These are phyloP conservation scores for Gardenia jasminoides DNA, from an alignment of 257 asterid genomes.

Conservation along the genomic window DNA sequence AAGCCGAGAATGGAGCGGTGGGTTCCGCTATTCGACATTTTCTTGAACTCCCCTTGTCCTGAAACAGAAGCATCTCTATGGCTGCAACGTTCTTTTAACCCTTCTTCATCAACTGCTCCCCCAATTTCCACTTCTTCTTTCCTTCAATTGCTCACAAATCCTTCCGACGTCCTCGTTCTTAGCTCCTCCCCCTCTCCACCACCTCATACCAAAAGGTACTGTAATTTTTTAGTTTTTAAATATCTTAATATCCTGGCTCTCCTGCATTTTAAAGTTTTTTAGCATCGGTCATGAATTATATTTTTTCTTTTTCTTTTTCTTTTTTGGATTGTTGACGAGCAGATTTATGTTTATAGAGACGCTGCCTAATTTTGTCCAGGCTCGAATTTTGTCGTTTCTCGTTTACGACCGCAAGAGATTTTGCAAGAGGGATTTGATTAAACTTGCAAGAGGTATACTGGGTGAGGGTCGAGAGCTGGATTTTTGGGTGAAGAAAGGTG, in stretches of 20 bases:
- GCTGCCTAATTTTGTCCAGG: slow-evolving; percentile 58
- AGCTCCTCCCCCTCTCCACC: slow-evolving; percentile 21
- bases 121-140: slow-evolving; percentile 41
- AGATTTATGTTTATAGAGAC: slow-evolving; percentile 67
- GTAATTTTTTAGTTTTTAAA: neutral
- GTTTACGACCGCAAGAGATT: slow-evolving; percentile 51
- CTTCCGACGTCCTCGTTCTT: slow-evolving; percentile 17
- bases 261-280: neutral
- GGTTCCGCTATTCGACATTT: slow-evolving; percentile 61
- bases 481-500: slow-evolving; percentile 79
- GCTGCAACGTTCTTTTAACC: slow-evolving; percentile 53
- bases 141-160: slow-evolving; percentile 38
- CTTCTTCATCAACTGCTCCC: slow-evolving; percentile 25
- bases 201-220: slow-evolving; percentile 31
- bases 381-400: slow-evolving; percentile 59
- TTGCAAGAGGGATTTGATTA: slow-evolving; percentile 43
- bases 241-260: too few species aligned
- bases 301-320: slow-evolving; percentile 2
- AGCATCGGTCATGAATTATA: neutral
- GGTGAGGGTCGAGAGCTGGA: slow-evolving; percentile 38
- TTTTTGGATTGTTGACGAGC: slow-evolving; percentile 17
- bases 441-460: slow-evolving; percentile 49
- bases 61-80: slow-evolving; percentile 69
- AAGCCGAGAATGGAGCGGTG: slow-evolving; percentile 54
- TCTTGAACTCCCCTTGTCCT: slow-evolving; percentile 65